These are phyloP conservation scores for Colletotrichum karsti DNA, from an alignment of 2,329 filamentous ascomycete species.

Conservation along the genomic window DNA sequence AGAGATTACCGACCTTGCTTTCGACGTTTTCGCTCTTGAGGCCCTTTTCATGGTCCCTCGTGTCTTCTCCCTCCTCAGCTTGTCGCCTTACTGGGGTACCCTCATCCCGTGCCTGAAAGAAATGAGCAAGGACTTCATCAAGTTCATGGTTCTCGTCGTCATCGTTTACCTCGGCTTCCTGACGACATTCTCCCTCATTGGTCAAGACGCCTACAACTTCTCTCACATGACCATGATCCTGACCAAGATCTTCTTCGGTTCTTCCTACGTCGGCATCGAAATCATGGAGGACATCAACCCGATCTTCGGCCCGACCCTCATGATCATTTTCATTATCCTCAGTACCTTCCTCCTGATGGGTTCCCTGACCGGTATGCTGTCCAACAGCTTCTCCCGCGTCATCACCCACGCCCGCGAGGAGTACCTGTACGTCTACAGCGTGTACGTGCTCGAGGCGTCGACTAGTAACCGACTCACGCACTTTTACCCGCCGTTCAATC, in stretches of 20 bases:
- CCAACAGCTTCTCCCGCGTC: slow-evolving; percentile 75
- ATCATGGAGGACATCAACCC: slow-evolving; percentile 69
- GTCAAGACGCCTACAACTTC: slow-evolving; percentile 73
- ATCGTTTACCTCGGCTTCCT: slow-evolving; percentile 89
- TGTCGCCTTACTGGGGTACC: slow-evolving; percentile 91
- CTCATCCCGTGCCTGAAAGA: slow-evolving; percentile 90
- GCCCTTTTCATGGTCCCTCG: slow-evolving; percentile 90
- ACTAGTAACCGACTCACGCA: slow-evolving; percentile 75
- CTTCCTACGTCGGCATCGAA: slow-evolving; percentile 78
- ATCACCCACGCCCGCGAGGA: slow-evolving; percentile 75
- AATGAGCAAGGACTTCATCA: slow-evolving; percentile 93
- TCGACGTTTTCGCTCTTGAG: slow-evolving; percentile 89
- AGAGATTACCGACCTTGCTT: slow-evolving; percentile 78
- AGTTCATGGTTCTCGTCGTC: slow-evolving; percentile 81
- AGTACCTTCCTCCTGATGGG: slow-evolving; percentile 84
- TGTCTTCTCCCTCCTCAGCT: slow-evolving; percentile 85
- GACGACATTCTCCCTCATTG: slow-evolving; percentile 84
- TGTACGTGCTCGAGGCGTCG: slow-evolving; percentile 72
- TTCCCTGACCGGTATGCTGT: slow-evolving; percentile 80
- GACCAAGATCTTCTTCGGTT: slow-evolving; percentile 84
- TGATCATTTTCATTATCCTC: slow-evolving; percentile 79
- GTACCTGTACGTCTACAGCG: slow-evolving; percentile 79
- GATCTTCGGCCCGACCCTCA: slow-evolving; percentile 67
- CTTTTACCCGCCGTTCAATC: slow-evolving; percentile 78
- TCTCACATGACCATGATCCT: slow-evolving; percentile 78